Percentiles rank a stretch among this genome's conserved stretches.
These are phyloP conservation scores for Picocystis sp. DNA, from an alignment of 163 green algal species.

Conservation along the genomic window DNA sequence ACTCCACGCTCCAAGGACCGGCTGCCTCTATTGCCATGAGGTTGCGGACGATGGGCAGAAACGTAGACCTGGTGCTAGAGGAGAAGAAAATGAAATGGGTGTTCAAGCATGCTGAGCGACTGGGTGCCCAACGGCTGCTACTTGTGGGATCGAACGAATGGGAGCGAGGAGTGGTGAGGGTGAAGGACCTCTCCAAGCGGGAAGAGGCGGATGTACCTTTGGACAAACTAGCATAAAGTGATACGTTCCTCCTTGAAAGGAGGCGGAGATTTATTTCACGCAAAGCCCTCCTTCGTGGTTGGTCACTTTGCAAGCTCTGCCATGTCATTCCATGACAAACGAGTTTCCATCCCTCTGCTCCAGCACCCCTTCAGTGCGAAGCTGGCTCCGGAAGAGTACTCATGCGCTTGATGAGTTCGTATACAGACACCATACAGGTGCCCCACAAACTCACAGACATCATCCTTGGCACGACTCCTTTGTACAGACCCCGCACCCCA, in stretches of 20 bases:
- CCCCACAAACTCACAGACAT: constrained; percentile 50
- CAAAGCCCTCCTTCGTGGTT: too few relatives aligned
- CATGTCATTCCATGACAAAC: too few relatives aligned
- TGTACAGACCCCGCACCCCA: constrained; percentile 30
- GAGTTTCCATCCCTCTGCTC: too few relatives aligned
- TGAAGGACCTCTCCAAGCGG: constrained; percentile 64
- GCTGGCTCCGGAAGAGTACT: constrained; percentile 27
- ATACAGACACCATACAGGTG: constrained; percentile 54
- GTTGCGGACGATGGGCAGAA: constrained; percentile 42
- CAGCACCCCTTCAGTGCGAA: too few relatives aligned
- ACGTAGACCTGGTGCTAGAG: constrained; percentile 86
- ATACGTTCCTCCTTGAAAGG: too few relatives aligned
- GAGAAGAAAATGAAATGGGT: constrained; percentile 26
- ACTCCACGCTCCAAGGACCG: constrained; percentile 31
- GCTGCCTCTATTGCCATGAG: constrained; percentile 33
- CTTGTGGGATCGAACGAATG: constrained; percentile 75
- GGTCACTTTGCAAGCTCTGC: too few relatives aligned
- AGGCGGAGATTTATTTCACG: too few relatives aligned
- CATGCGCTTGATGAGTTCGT: constrained; percentile 78
- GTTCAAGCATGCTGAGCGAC: constrained; percentile 47
- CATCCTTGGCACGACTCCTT: constrained; percentile 62
- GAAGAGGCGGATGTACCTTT: constrained; percentile 62
- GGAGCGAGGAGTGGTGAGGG: constrained; percentile 47
- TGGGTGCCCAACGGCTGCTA: constrained; percentile 54
- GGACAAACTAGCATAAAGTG: constrained; percentile 23